Percentiles rank a stretch among this genome's conserved stretches.
phyloP scores from a whole-genome alignment of 768 basidiomycete species.

The Russula compacta region DNA sequence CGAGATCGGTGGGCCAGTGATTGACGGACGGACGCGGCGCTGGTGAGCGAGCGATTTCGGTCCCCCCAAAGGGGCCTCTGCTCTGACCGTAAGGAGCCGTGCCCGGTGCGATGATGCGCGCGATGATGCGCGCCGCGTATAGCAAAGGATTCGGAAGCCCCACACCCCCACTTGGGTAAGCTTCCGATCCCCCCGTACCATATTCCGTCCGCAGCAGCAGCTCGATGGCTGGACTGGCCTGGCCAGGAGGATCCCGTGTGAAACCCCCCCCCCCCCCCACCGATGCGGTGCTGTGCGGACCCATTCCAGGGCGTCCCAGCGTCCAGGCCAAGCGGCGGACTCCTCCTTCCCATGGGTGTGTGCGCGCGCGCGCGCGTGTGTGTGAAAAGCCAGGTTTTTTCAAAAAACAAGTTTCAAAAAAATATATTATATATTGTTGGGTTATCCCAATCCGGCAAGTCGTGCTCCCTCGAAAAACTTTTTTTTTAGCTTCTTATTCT shows the following conservation, averaged over 20 bases:
- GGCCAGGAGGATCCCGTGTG: neutral
- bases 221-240: neutral
- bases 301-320: neutral
- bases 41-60: neutral
- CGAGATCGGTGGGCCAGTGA: neutral
- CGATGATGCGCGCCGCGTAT: no score
- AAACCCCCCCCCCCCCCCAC: neutral
- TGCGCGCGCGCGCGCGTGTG: no score
- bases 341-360: slow-evolving; percentile 13
- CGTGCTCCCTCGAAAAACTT: neutral
- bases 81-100: neutral
- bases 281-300: neutral
- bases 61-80: no score
- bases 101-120: no score
- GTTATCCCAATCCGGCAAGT: neutral
- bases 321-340: no score
- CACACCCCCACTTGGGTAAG: neutral
- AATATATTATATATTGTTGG: no score
- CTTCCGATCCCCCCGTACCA: neutral
- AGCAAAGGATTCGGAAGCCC: no score
- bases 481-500: no score
- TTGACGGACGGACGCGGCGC: no score
- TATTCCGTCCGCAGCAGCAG: neutral
- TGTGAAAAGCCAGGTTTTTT: no score
- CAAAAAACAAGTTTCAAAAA: no score